Evolutionary conservation across 2,329 filamentous ascomycete genomes (phyloP), one percentile per base, ranked within the genome.

Genomic region (Fonsecaea monophora): DNA sequence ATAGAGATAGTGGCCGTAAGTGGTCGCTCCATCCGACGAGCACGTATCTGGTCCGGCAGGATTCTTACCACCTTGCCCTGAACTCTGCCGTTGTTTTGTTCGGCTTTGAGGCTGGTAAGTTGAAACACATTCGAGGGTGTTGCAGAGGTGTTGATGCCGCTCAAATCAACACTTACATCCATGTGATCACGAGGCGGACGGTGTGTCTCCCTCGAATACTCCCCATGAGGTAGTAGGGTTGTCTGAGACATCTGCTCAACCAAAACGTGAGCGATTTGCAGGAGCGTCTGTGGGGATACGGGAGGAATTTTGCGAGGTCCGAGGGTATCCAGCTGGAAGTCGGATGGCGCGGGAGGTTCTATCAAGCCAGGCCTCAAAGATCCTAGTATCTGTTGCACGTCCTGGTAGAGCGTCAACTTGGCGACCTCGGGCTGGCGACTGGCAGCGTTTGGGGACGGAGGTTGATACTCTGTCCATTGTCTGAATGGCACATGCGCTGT

Each of bases 1-100:
- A 86, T 83, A 8, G 86, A 79, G 3, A 86, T 83, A 13, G 87
- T 78, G 58, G 87, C 77, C 68, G 87, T 85, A 74, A 87, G 81
- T 7, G 77, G 80, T 42, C 80, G 79, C 45, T 85, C 83, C 8
- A 81, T 82, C 37, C 86, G 83, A 60, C 82, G 83, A 12, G 89
- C 77, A 42, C 83, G 82, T 37, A 89, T 73, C 72, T 86, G 82
- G 2, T 85, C 85, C 1, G 83, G 76, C 15, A 77, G 76, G n/a
- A 88, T 73, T 30, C 77, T 79, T 13, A 38, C 77, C 75, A 59
- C 74, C 76, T 71, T 71, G 76, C 30, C 69, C 62, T 50, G 68
- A 18, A 34, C 76, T 74, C 68, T 75, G 77, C 21, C 72, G 71
- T 13, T 74, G 71, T 34, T 64, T 70, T 64, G 30, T 71, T 73